Evolutionary conservation across 2,329 filamentous ascomycete species (phyloP), one percentile per base, ranked within the genome.

Genomic region (Tolypocladium ophioglossoides): DNA sequence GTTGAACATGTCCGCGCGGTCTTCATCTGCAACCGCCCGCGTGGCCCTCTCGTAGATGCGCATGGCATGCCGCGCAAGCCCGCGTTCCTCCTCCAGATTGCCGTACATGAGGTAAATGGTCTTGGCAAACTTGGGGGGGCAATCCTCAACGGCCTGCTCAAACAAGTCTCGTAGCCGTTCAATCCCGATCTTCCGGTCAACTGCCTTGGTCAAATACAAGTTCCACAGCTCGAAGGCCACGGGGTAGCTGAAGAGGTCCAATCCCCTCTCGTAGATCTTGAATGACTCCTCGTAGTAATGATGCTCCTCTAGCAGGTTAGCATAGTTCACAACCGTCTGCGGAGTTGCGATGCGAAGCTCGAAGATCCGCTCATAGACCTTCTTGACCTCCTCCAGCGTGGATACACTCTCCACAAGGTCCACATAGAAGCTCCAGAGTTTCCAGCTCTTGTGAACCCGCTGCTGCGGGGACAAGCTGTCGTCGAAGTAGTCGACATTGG

Each of bases 141-240:
- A 96, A 61, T 88, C 91, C 70, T 97, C 92, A 18, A 97, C 84
- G 2, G 95, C 91, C 75, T 99, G 94, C 69, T 99, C 94, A 65
- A 99, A 99, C 8, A 99, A 79, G 69, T 99, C 95, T 55, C 94
- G 85, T 27, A 99, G 76, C 51, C 94, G 82, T 69, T 99, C 94
- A 63, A 99, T 96, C 54, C 89, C 86, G 66, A 97, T 95, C 70
- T 95, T 94, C 55, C 94, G 88, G 68, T 96, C 91, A 24, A 97
- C 91, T 0, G 94, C 94, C 72, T 99, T 99, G 53, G 91, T 96
- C 54, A 99, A 82, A 70, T 99, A 99, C 10, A 99, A 74, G 63
- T 99, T 99, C 95, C 94, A 99, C 24, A 99, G 78, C 74, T 99
- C 94, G 69, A 99, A 99, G 18, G 94, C 94, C 20, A 97, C 92